Evolutionary conservation across 2,329 filamentous ascomycete species (phyloP), one percentile per base, ranked within the genome.

Genomic region (Penicillium sp.): DNA sequence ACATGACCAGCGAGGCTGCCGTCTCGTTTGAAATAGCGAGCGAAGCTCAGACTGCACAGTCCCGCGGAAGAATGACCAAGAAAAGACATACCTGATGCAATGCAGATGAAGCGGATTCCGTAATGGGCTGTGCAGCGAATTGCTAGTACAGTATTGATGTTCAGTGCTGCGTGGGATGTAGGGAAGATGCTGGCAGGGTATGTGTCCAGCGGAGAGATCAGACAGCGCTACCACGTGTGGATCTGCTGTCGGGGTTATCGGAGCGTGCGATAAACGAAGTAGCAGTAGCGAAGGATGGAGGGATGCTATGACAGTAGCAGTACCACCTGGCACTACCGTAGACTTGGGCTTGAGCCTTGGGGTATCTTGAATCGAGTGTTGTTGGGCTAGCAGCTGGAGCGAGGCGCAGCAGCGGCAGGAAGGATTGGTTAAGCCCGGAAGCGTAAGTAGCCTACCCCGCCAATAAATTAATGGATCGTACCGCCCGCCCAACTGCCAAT

Each of bases 381-480:
- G 30, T 35, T 14, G 4, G 30, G 20, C 7, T n/a, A 5, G 51
- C 26, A 24, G 50, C 38, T 52, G 18, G 20, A 53, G 26, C 20
- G 51, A 47, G 51, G 51, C 51, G 51, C 51, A 53, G 51, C 51
- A 53, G 8, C 43, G 42, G 35, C 33, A 53, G 33, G 23, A 47
- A 53, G 42, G 33, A 45, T 14, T 14, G 42, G 16, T 24, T 35
- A 20, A 9, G 42, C 51, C 42, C 51, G 28, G 26, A 47, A 53
- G 28, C 28, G 28, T 33, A 33, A 23, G 12, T 26, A 8, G 3
- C 35, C 18, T 53, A 53, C 51, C 51, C 51, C 51, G 42, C 51
- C 51, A 35, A 35, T n/a, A n/a, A n/a, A 26, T 46, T 46, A 26
- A n/a, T 11, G 23, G 42, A 26, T 46, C 21, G 14, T 46, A 26